Evolutionary conservation across 371 early-diverging fungal species (phyloP).

Genomic region (Funneliformis caledonium): DNA sequence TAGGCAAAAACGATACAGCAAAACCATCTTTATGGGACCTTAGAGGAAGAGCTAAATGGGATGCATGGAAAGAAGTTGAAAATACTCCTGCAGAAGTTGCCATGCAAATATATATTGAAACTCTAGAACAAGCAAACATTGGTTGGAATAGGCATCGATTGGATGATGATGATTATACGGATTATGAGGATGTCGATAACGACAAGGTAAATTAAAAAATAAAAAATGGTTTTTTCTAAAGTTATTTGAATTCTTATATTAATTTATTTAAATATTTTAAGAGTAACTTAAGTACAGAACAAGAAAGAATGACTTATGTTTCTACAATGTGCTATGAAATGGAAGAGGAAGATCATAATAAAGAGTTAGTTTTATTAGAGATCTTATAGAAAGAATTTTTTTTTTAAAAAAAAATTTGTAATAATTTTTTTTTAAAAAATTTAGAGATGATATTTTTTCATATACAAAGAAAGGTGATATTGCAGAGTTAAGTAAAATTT

Average conservation of each 20-base stretch:
- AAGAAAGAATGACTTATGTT: constrained; percentile 24
- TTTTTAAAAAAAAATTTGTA: not conserved
- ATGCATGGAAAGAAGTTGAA: constrained; percentile 33
- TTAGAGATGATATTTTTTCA: constrained; percentile 24
- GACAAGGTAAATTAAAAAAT: not conserved
- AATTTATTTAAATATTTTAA: not conserved
- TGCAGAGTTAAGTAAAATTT: not conserved
- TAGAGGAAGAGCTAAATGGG: constrained; percentile 37
- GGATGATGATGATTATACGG: not conserved
- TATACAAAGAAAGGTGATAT: constrained; percentile 19
- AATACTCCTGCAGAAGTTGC: constrained; percentile 18
- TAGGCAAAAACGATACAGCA: not conserved
- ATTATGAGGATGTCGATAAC: not conserved
- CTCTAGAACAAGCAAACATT: constrained; percentile 27
- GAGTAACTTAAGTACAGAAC: not conserved
- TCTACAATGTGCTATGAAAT: constrained; percentile 27
- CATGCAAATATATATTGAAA: constrained; percentile 29
- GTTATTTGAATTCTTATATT: not conserved
- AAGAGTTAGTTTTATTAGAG: not conserved
- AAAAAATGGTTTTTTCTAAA: not conserved
- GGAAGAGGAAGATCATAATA: constrained; percentile 1
- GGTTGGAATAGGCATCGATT: constrained; percentile 15
- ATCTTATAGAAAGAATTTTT: not conserved
- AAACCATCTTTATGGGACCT: constrained; percentile 35
- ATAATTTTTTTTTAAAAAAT: not conserved